Percentiles rank a stretch among this genome's conserved stretches.
Evolutionary conservation across 2,329 filamentous ascomycete species (phyloP).

Genomic region (Pestalotiopsis sp.): DNA sequence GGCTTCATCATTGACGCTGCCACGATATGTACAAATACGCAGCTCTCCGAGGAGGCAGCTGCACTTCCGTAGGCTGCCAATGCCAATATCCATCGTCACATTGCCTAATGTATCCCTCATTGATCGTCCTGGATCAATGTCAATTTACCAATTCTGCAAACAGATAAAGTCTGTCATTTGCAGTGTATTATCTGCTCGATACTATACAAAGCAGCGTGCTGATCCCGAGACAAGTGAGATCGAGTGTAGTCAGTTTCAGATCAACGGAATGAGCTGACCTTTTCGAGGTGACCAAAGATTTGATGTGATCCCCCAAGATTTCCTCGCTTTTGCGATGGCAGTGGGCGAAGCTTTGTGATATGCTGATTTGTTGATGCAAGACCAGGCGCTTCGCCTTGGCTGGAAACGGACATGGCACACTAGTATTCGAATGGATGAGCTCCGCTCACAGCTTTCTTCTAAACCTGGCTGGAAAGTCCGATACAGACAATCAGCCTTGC

Average conservation of each 20-base stretch:
- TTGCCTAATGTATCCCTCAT: background rate
- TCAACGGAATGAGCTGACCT: no score
- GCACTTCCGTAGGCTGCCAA: background rate
- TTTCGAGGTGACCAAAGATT: background rate
- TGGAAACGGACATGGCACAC: background rate
- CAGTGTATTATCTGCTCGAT: background rate
- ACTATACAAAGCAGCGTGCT: background rate
- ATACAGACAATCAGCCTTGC: background rate
- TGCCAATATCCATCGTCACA: background rate
- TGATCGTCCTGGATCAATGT: background rate
- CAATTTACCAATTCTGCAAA: background rate
- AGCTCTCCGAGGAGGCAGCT: background rate
- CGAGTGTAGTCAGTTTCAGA: no score
- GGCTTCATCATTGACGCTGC: background rate
- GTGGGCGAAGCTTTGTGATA: background rate
- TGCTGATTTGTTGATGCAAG: background rate
- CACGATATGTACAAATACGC: background rate
- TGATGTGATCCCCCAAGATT: background rate
- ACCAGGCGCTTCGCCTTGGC: background rate
- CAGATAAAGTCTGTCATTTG: background rate
- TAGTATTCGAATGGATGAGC: background rate
- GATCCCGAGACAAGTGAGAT: background rate
- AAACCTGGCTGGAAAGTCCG: background rate
- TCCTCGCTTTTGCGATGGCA: background rate
- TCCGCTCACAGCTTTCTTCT: background rate